These are phyloP conservation scores for Plantago major DNA, from an alignment of 257 asterid species.

Conservation along the genomic window DNA sequence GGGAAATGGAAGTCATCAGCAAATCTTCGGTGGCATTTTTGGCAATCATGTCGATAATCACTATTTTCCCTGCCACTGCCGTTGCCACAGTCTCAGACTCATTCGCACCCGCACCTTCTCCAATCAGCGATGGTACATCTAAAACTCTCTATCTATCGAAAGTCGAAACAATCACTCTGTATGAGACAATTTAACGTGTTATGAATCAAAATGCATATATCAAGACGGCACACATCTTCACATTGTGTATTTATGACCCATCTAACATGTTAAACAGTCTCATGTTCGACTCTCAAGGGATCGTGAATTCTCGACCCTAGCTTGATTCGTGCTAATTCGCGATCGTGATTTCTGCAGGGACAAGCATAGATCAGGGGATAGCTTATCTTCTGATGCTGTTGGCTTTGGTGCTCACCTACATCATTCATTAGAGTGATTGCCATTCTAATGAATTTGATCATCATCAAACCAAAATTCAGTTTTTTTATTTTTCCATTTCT, in stretches of 20 bases:
- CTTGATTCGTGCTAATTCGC: too few relatives aligned
- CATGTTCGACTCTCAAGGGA: not conserved
- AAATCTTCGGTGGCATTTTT: slow-evolving; percentile 27
- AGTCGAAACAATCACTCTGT: too few relatives aligned
- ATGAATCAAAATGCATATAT: too few relatives aligned
- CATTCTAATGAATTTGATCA: not conserved
- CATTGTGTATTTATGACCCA: not conserved
- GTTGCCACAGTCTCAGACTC: slow-evolving; percentile 13
- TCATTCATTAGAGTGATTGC: slow-evolving; percentile 25
- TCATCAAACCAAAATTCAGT: not conserved
- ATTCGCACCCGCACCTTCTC: slow-evolving; percentile 30
- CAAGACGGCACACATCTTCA: too few relatives aligned
- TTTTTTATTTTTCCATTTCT: too few relatives aligned
- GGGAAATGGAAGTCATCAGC: slow-evolving; percentile 29
- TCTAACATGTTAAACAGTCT: not conserved
- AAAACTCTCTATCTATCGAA: not conserved
- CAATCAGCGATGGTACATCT: slow-evolving; percentile 5
- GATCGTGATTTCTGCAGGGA: slow-evolving; percentile 13
- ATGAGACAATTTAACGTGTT: not conserved
- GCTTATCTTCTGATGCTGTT: slow-evolving; percentile 33
- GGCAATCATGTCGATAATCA: slow-evolving; percentile 21
- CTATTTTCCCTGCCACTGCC: slow-evolving; percentile 23
- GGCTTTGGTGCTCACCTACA: slow-evolving; percentile 37
- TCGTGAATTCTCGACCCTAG: too few relatives aligned
- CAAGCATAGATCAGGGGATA: slow-evolving; percentile 39